Evolutionary conservation across 345 rosid species (phyloP).

Genomic region (Populus pruinosa): DNA sequence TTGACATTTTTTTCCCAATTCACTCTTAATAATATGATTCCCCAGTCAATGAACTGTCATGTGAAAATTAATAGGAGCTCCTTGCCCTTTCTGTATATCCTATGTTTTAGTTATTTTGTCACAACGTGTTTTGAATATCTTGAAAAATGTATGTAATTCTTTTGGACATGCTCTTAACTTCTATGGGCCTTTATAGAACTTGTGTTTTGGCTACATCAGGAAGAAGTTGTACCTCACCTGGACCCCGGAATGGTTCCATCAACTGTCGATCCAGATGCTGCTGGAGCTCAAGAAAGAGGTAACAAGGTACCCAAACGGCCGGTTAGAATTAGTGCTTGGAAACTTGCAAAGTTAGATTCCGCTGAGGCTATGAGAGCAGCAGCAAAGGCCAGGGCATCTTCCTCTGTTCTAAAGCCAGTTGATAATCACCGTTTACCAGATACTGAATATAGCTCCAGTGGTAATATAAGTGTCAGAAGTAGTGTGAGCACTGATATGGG

Average conservation of each 20-base stretch:
- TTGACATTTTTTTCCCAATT: not conserved
- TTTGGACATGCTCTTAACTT: not conserved
- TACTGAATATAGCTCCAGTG: slow-evolving; percentile 75
- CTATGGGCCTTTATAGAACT: not conserved
- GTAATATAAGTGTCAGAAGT: slow-evolving; percentile 75
- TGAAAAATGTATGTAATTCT: not conserved
- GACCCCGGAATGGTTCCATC: slow-evolving; percentile 97
- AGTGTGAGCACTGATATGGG: slow-evolving; percentile 74
- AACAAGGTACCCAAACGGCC: slow-evolving; percentile 63
- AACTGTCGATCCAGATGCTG: slow-evolving; percentile 88
- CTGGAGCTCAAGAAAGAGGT: slow-evolving; percentile 64
- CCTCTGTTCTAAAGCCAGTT: slow-evolving; percentile 78
- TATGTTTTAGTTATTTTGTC: not conserved
- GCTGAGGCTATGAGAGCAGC: slow-evolving; percentile 84
- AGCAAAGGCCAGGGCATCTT: slow-evolving; percentile 94
- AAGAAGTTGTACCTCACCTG: slow-evolving; percentile 92
- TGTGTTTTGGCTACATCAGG: slow-evolving; percentile 43
- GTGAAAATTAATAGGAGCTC: not conserved
- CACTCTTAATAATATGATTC: not conserved
- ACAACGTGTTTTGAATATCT: not conserved
- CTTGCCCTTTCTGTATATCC: not conserved
- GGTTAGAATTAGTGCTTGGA: slow-evolving; percentile 83
- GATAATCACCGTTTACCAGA: slow-evolving; percentile 54
- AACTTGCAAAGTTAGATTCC: slow-evolving; percentile 83
- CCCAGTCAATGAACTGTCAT: too few relatives aligned